A percentile compares a stretch with the other conserved stretches of the same genome.
These are phyloP conservation scores for Backusella mclennaniae DNA, from an alignment of 192 early-diverging fungal genomes.

Conservation along the genomic window DNA sequence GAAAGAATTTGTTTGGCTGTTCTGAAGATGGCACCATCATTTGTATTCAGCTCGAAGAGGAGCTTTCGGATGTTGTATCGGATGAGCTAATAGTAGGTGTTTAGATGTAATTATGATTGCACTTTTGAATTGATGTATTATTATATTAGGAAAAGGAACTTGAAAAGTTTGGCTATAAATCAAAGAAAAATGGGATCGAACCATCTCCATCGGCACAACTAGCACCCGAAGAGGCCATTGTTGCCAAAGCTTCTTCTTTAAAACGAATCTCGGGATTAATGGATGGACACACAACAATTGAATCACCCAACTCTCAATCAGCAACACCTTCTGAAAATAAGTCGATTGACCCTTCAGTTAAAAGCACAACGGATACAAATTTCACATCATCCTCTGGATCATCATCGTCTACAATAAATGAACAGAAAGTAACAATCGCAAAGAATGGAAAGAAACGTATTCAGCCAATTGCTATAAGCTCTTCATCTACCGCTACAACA, in stretches of 20 bases:
- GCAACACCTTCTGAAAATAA: not conserved
- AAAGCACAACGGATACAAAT: not conserved
- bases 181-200: slow-evolving; percentile 41
- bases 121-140: not conserved
- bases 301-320: not conserved
- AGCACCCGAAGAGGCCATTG: slow-evolving; percentile 57
- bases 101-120: not conserved
- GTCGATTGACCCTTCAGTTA: not conserved
- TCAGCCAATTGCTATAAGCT: slow-evolving; percentile 51
- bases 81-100: slow-evolving; percentile 62
- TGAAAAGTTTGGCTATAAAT: slow-evolving; percentile 47
- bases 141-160: slow-evolving; percentile 38
- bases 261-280: slow-evolving; percentile 31
- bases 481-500: not conserved
- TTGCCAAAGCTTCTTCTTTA: slow-evolving; percentile 18
- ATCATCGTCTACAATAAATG: not conserved
- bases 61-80: slow-evolving; percentile 65
- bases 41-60: slow-evolving; percentile 67
- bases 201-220: slow-evolving; percentile 62
- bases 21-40: slow-evolving; percentile 91
- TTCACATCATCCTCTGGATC: slow-evolving; percentile 11
- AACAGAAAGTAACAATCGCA: slow-evolving; percentile 65
- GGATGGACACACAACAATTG: slow-evolving; percentile 17
- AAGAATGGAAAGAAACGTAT: slow-evolving; percentile 86
- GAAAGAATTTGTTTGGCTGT: slow-evolving; percentile 74